A percentile compares a stretch with the other conserved stretches of the same genome.
Conservation (phyloP, 2,329 filamentous ascomycete species). For the Fusarium irregulare region DNA sequence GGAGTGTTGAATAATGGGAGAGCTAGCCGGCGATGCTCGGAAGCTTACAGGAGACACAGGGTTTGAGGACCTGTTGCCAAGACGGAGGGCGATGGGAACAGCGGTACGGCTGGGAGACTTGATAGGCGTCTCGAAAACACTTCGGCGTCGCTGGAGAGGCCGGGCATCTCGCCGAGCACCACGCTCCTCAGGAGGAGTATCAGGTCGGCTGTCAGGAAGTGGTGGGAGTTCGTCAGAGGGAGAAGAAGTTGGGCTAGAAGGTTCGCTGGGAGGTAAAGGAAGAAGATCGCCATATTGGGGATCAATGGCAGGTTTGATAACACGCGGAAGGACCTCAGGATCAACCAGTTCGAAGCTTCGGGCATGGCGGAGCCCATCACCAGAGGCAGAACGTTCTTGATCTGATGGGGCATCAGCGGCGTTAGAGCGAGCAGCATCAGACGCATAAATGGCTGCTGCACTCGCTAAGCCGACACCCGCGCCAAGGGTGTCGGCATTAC, state of each 20-base stretch:
- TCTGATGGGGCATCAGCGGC: conserved; percentile 59
- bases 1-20: conserved; percentile 48
- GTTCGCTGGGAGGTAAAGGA: conserved; percentile 70
- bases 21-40: conserved; percentile 54
- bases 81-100: conserved; percentile 67
- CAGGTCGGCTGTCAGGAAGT: conserved; percentile 70
- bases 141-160: conserved; percentile 62
- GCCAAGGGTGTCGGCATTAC: conserved; percentile 76
- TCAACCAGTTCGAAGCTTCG: conserved; percentile 58
- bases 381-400: conserved; percentile 50
- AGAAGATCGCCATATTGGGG: conserved; percentile 74
- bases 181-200: conserved; percentile 64
- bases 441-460: conserved; percentile 57
- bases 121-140: conserved; percentile 58
- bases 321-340: conserved; percentile 67
- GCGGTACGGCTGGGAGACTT: conserved; percentile 68
- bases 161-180: conserved; percentile 54
- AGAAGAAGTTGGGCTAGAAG: conserved; percentile 59
- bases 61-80: conserved; percentile 57
- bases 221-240: conserved; percentile 58
- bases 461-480: conserved; percentile 73
- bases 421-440: conserved; percentile 56
- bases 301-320: conserved; percentile 73
- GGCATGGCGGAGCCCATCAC: conserved; percentile 39
- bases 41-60: conserved; percentile 57